Conservation (phyloP, 306 rosid genomes). For the Cucurbita argyrosperma region DNA sequence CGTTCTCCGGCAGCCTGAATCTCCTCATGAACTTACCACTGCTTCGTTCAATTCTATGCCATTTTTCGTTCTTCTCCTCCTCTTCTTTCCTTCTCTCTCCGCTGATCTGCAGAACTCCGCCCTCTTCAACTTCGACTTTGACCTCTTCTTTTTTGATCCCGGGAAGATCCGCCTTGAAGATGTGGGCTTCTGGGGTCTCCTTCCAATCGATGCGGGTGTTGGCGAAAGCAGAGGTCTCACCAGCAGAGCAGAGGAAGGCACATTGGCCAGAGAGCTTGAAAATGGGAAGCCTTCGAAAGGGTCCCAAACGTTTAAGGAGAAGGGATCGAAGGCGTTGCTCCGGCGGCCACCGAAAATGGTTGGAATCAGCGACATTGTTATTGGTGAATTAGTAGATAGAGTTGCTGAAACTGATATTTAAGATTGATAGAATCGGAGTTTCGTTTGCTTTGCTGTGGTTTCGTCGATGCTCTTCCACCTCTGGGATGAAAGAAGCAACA, state of each 20-base stretch:
- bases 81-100: constrained; percentile 17
- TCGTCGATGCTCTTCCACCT: too few species aligned
- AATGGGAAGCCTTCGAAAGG: constrained; percentile 10
- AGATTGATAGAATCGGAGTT: neutral
- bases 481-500: neutral
- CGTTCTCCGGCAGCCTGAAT: constrained; percentile 22
- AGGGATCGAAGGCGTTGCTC: constrained; percentile 3
- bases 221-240: constrained; percentile 20
- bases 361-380: constrained; percentile 9
- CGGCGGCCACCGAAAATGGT: neutral
- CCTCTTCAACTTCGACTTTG: constrained; percentile 25
- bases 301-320: constrained; percentile 19
- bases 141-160: constrained; percentile 23
- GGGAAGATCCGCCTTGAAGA: constrained; percentile 25
- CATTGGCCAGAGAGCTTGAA: neutral
- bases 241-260: constrained; percentile 4
- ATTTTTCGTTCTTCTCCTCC: constrained; percentile 20
- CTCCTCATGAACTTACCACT: constrained; percentile 27
- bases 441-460: neutral
- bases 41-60: constrained; percentile 27
- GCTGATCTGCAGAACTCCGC: constrained; percentile 15
- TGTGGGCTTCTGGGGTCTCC: constrained; percentile 22
- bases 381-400: neutral
- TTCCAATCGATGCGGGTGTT: constrained; percentile 25
- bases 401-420: too few species aligned